phyloP scores from a whole-genome alignment of 1,284 basidiomycete species.

The Pterulicium gracile region DNA sequence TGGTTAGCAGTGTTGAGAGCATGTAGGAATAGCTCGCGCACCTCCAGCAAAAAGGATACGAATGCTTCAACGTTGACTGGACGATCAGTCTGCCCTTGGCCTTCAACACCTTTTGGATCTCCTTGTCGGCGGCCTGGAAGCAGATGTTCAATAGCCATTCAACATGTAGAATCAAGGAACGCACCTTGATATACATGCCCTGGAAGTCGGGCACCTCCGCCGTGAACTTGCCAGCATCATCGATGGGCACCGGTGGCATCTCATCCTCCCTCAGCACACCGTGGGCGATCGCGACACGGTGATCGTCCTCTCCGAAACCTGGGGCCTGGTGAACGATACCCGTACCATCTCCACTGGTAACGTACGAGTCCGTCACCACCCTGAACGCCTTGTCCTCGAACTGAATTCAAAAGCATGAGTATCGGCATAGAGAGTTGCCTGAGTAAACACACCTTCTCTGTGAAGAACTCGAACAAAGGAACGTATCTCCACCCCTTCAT shows the following conservation, averaged over 20 bases:
- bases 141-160: neutral
- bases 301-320: constrained; percentile 98
- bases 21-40: constrained; percentile 17
- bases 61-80: constrained; percentile 81
- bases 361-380: constrained; percentile 87
- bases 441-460: constrained; percentile 57
- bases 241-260: constrained; percentile 92
- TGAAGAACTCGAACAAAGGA: constrained; percentile 96
- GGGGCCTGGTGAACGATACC: constrained; percentile 99
- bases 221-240: constrained; percentile 86
- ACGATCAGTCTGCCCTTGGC: constrained; percentile 82
- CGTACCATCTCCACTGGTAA: constrained; percentile 90
- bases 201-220: constrained; percentile 84
- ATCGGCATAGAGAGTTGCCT: neutral
- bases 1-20: constrained; percentile 4
- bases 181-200: constrained; percentile 87
- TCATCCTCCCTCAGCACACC: constrained; percentile 79
- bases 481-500: constrained; percentile 95
- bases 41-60: constrained; percentile 98
- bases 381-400: constrained; percentile 90
- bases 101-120: constrained; percentile 89
- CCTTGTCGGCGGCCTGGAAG: constrained; percentile 81
- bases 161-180: constrained; percentile 9
- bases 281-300: constrained; percentile 83
- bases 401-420: constrained; percentile 32